These are phyloP conservation scores for Hemisphaericaspora nanyangensis DNA, from an alignment of 805 yeast species.

Conservation along the genomic window DNA sequence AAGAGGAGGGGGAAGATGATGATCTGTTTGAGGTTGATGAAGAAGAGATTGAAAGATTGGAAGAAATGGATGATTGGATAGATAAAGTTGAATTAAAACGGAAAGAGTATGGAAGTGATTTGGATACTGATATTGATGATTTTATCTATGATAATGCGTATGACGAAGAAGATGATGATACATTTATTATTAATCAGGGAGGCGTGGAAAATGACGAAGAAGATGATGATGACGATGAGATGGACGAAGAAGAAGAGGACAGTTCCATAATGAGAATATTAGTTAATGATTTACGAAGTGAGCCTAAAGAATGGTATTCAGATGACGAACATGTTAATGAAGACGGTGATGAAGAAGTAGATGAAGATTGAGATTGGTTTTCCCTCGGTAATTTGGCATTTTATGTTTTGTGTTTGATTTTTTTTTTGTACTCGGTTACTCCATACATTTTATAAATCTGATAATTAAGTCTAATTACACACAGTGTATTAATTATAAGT, in stretches of 20 bases:
- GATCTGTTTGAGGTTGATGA: slow-evolving; percentile 12
- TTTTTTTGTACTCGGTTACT: not conserved
- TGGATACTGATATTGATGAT: slow-evolving; percentile 7
- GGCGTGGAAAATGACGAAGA: slow-evolving; percentile 9
- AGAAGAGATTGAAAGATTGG: slow-evolving; percentile 7
- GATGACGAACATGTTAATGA: slow-evolving; percentile 7
- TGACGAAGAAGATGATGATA: slow-evolving; percentile 17
- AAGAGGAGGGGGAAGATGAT: slow-evolving; percentile 12
- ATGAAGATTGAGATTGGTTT: not conserved
- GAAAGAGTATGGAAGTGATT: slow-evolving; percentile 6
- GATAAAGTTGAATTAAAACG: slow-evolving; percentile 14
- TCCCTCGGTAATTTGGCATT: not conserved
- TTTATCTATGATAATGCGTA: slow-evolving; percentile 2
- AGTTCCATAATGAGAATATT: slow-evolving; percentile 3
- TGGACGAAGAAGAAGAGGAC: slow-evolving; percentile 4
- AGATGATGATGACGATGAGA: slow-evolving; percentile 6
- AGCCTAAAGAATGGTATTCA: slow-evolving; percentile 11
- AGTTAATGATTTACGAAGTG: slow-evolving; percentile 10
- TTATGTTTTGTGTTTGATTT: not conserved
- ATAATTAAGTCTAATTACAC: no score
- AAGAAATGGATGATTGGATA: slow-evolving; percentile 10
- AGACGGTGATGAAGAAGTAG: not conserved
- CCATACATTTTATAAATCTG: no score
- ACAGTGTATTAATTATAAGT: no score
- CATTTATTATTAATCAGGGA: slow-evolving; percentile 11